A percentile compares a stretch with the other conserved stretches of the same genome.
Evolutionary conservation across 257 asterid species (phyloP).

Genomic region (Rhazya stricta): DNA sequence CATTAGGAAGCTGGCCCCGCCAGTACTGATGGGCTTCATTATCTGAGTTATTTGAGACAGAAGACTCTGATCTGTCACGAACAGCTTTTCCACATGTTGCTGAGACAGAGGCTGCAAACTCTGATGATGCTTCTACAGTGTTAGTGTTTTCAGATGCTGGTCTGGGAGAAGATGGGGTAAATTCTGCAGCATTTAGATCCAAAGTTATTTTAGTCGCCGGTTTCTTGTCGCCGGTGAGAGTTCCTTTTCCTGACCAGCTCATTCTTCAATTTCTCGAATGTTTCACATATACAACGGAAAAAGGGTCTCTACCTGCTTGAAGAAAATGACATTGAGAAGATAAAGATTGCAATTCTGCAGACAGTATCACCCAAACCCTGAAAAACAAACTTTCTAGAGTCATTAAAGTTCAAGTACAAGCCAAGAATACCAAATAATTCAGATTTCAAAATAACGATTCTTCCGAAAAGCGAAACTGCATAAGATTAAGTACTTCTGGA

Average conservation of each 20-base stretch:
- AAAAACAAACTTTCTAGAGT: constrained; percentile 14
- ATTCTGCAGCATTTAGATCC: constrained; percentile 92
- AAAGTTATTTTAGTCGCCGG: constrained; percentile 48
- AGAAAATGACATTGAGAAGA: constrained; percentile 10
- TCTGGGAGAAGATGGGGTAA: constrained; percentile 67
- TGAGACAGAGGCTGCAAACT: constrained; percentile 29
- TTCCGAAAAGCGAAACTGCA: not conserved
- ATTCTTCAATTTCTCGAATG: constrained; percentile 28
- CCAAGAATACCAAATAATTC: not conserved
- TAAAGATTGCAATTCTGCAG: constrained; percentile 17
- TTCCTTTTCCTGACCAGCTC: constrained; percentile 63
- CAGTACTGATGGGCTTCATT: constrained; percentile 84
- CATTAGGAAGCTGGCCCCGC: constrained; percentile 88
- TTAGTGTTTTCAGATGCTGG: constrained; percentile 40
- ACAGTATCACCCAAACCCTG: constrained; percentile 73
- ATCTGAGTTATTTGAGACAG: constrained; percentile 66
- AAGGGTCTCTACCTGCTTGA: constrained; percentile 22
- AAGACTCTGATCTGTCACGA: constrained; percentile 66
- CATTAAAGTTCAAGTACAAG: constrained; percentile 7
- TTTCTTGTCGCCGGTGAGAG: constrained; percentile 56
- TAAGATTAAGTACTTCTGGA: not conserved
- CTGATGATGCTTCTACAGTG: constrained; percentile 38
- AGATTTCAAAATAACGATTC: not conserved
- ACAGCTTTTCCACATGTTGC: constrained; percentile 52
- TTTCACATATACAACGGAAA: constrained; percentile 13